These are phyloP conservation scores for Stropharia rugosoannulata DNA, from an alignment of 768 basidiomycete species.

Conservation along the genomic window DNA sequence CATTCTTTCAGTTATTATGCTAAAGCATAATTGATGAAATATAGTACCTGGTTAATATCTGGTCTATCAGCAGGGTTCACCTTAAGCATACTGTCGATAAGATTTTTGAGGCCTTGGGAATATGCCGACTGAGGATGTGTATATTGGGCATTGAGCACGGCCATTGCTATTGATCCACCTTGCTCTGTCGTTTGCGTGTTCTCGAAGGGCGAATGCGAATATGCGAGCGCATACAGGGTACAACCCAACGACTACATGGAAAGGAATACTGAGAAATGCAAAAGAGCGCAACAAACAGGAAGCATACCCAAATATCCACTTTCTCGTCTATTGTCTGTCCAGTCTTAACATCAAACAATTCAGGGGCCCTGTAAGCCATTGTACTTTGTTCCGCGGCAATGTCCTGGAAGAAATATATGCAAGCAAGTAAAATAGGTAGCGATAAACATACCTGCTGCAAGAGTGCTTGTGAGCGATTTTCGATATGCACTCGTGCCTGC, in stretches of 20 bases:
- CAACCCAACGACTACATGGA: constrained; percentile 83
- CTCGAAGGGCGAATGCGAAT: constrained; percentile 96
- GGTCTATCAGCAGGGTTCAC: constrained; percentile 82
- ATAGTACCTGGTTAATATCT: constrained; percentile 75
- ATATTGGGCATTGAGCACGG: constrained; percentile 91
- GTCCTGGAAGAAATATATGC: constrained; percentile 49
- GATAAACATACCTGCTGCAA: constrained; percentile 68
- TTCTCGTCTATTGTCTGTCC: constrained; percentile 86
- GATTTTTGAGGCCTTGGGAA: constrained; percentile 74
- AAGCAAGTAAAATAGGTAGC: background rate
- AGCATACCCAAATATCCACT: constrained; percentile 91
- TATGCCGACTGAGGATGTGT: constrained; percentile 87
- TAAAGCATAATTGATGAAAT: background rate
- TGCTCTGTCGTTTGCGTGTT: constrained; percentile 89
- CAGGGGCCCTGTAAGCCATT: constrained; percentile 98
- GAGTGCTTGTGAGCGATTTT: constrained; percentile 84
- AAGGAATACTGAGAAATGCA: background rate
- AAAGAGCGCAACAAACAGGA: background rate
- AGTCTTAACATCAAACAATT: constrained; percentile 97
- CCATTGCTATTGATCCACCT: constrained; percentile 97
- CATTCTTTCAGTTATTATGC: background rate
- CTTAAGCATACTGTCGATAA: constrained; percentile 86
- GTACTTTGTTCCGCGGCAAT: constrained; percentile 97
- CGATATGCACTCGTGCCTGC: constrained; percentile 81
- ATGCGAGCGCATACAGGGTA: constrained; percentile 91